Base-by-base conservation (phyloP, 345 rosid species). In the Dipteronia dyeriana region DNA sequence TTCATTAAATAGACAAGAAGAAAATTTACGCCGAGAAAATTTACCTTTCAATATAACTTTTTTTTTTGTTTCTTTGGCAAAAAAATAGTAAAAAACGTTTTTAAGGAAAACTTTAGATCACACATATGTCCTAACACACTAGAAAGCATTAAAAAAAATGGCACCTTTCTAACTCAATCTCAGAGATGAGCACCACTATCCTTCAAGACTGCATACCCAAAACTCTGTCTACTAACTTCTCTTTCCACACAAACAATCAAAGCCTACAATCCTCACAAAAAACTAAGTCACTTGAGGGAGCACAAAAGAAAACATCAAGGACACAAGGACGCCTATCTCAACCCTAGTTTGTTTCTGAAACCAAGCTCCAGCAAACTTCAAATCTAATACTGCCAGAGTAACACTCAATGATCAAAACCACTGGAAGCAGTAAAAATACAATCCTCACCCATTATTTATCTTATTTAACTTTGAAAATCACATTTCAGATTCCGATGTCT, bases 251-350 rank as follows among this genome's bases (percentile, higher is more conserved):
- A 38, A 67, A n/a, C 25, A 43, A 45, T 45, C 9, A 45, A 45
- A 68, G 51, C 71, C 53, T 68, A 10, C 41, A 66, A 69, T 59
- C 83, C 56, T 51, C 29, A 23, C 14, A 19, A 83, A 79, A 71
- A 76, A 82, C 63, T 72, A 74, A 61, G 25, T 70, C 38, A 67
- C 71, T 63, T 14, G 29, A 29, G 31, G 68, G 45, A 10, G 31
- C 22, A 45, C 3, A 7, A 22, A 39, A 39, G 7, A 13, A 17
- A n/a, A 39, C 14, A 68, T 43, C 71, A 43, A 22, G 20, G 29
- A 43, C 17, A 51, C n/a, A 6, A 41, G 45, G 17, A 65, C 34
- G 22, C 69, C 47, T 22, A 34, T 34, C 69, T 65, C 45, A 34
- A 65, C 68, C 68, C 23, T 65, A 31, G 22, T 34, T 41, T 41